These are phyloP conservation scores for Macadamia tetraphylla DNA, from an alignment of 164 flowering plant species.

Conservation along the genomic window DNA sequence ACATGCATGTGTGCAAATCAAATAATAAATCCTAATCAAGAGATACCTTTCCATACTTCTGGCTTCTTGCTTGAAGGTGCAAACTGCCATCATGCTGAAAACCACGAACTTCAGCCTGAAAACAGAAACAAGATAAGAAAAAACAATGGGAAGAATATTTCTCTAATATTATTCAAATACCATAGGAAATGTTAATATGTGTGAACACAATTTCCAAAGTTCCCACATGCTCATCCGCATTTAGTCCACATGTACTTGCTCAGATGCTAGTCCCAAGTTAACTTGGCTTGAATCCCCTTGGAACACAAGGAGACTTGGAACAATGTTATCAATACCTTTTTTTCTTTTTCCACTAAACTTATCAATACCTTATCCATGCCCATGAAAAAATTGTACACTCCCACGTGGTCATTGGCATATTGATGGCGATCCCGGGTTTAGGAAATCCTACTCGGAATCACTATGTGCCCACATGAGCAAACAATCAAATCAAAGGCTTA, in stretches of 20 bases:
- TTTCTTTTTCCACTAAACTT: too few species aligned
- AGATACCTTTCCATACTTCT: conserved; percentile 94
- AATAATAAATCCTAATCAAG: neutral
- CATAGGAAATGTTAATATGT: neutral
- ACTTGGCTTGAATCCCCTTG: too few species aligned
- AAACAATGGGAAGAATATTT: neutral
- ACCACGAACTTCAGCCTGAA: conserved; percentile 94
- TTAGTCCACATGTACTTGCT: neutral
- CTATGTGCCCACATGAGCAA: too few species aligned
- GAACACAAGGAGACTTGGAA: too few species aligned
- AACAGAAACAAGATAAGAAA: neutral
- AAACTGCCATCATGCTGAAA: conserved; percentile 82
- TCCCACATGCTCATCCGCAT: neutral
- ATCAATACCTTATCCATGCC: too few species aligned
- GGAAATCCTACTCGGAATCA: too few species aligned
- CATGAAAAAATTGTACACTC: too few species aligned
- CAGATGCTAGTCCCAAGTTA: neutral
- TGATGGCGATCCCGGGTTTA: too few species aligned
- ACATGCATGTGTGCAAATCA: neutral
- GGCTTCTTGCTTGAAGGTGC: conserved; percentile 97
- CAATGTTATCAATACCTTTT: too few species aligned
- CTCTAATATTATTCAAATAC: neutral
- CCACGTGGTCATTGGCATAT: too few species aligned
- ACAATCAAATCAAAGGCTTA: too few species aligned
- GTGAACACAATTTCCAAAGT: neutral